A percentile compares a stretch with the other conserved stretches of the same genome.
These are phyloP conservation scores for Thalia dealbata DNA, from an alignment of 176 grass and related monocot genomes.

Conservation along the genomic window DNA sequence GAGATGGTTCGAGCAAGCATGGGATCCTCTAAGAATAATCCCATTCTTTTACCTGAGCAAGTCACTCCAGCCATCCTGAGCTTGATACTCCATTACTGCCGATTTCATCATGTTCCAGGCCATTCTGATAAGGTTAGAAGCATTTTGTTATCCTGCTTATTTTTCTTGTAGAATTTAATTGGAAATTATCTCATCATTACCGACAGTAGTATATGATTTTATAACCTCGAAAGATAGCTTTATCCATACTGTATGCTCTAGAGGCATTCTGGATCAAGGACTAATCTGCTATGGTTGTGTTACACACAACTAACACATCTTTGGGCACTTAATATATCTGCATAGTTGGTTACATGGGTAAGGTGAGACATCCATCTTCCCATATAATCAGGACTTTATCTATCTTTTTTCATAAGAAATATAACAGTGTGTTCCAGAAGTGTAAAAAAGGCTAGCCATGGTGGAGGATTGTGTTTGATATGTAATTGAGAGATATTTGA, in stretches of 20 bases:
- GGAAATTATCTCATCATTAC: background rate
- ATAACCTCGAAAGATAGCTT: background rate
- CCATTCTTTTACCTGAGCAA: conserved; percentile 78
- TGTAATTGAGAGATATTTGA: too few relatives aligned
- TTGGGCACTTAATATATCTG: background rate
- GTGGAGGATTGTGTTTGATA: too few relatives aligned
- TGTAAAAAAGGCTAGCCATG: too few relatives aligned
- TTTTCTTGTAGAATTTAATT: background rate
- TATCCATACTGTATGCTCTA: background rate
- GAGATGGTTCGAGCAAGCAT: conserved; percentile 72
- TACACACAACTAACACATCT: background rate
- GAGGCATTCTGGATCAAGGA: background rate
- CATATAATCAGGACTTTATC: too few relatives aligned
- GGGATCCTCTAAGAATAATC: conserved; percentile 92
- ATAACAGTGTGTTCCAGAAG: too few relatives aligned
- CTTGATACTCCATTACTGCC: conserved; percentile 88
- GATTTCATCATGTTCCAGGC: conserved; percentile 87
- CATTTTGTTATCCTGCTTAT: conserved; percentile 1
- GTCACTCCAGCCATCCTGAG: conserved; percentile 76
- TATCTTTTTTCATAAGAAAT: too few relatives aligned
- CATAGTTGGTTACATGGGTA: background rate
- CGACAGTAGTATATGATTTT: background rate
- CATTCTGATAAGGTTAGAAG: conserved; percentile 79
- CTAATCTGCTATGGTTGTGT: background rate
- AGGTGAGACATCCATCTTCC: too few relatives aligned